phyloP scores from a whole-genome alignment of 352 stramenopile genomes.

The Peronospora farinosa region DNA sequence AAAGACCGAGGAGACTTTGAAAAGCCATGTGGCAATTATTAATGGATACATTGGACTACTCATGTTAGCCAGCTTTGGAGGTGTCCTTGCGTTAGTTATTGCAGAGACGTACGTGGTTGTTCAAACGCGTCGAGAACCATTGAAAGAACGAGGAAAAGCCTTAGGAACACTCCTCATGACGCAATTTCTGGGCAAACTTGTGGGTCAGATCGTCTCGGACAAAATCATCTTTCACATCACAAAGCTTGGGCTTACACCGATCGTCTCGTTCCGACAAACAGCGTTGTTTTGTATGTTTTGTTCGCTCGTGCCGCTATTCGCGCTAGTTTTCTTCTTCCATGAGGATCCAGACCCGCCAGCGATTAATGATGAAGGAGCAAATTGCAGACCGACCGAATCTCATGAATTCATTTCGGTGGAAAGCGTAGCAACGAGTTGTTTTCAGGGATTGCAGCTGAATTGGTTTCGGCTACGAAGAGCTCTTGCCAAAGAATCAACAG shows the following conservation, averaged over 20 bases:
- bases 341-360: slow-evolving; percentile 26
- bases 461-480: slow-evolving; percentile 26
- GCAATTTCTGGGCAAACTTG: slow-evolving; percentile 44
- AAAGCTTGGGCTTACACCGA: slow-evolving; percentile 31
- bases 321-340: slow-evolving; percentile 35
- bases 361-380: slow-evolving; percentile 6
- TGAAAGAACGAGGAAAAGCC: slow-evolving; percentile 28
- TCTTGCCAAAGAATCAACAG: slow-evolving; percentile 36
- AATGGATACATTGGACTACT: slow-evolving; percentile 39
- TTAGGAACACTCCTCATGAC: slow-evolving; percentile 45
- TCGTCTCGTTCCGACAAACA: slow-evolving; percentile 41
- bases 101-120: slow-evolving; percentile 51
- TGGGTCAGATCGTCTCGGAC: slow-evolving; percentile 42
- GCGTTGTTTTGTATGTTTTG: slow-evolving; percentile 51
- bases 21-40: slow-evolving; percentile 13
- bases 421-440: no score
- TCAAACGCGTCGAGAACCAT: slow-evolving; percentile 43
- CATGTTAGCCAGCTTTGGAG: slow-evolving; percentile 40
- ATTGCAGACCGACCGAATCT: no score
- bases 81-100: slow-evolving; percentile 43
- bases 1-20: no score
- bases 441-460: neutral
- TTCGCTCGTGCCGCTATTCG: slow-evolving; percentile 36
- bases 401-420: no score
- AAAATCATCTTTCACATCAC: slow-evolving; percentile 49